A percentile compares a stretch with the other conserved stretches of the same genome.
Conservation (phyloP, 352 stramenopile species). For the Globisporangium ultimum region DNA sequence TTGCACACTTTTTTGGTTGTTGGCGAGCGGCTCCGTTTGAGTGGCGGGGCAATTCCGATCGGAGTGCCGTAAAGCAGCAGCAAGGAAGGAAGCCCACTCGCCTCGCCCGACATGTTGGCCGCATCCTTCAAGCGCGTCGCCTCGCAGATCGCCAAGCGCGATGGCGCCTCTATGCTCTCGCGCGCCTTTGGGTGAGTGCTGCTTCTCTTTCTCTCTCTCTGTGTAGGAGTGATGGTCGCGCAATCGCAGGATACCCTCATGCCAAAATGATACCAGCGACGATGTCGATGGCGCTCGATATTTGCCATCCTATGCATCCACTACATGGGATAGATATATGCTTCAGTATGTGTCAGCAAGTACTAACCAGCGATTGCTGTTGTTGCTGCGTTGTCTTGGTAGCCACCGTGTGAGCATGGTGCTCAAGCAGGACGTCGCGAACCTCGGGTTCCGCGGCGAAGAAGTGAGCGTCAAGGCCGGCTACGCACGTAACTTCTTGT, state of each 20-base stretch:
- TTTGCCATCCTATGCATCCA: too few species aligned
- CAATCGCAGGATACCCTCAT: not conserved
- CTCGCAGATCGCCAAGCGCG: constrained; percentile 27
- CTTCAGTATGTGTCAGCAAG: too few species aligned
- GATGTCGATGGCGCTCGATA: too few species aligned
- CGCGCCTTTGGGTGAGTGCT: constrained; percentile 63
- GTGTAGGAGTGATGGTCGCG: not conserved
- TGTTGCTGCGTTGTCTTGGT: not conserved
- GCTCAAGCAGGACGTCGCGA: constrained; percentile 79
- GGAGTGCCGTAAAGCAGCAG: not conserved
- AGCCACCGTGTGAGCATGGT: constrained; percentile 86
- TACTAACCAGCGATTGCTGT: not conserved
- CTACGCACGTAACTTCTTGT: constrained; percentile 93
- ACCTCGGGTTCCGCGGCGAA: constrained; percentile 87
- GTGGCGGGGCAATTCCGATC: too few species aligned
- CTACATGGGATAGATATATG: too few species aligned
- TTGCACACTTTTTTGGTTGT: too few species aligned
- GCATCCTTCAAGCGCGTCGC: constrained; percentile 5
- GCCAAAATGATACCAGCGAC: too few species aligned
- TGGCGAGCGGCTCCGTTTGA: too few species aligned
- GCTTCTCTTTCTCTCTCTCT: not conserved
- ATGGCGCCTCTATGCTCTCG: constrained; percentile 36
- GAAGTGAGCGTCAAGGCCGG: constrained; percentile 92
- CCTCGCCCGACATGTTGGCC: constrained; percentile 9
- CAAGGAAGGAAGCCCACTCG: not conserved